Evolutionary conservation across 2,329 filamentous ascomycete species (phyloP).

Genomic region (Colletotrichum lindemuthianum): DNA sequence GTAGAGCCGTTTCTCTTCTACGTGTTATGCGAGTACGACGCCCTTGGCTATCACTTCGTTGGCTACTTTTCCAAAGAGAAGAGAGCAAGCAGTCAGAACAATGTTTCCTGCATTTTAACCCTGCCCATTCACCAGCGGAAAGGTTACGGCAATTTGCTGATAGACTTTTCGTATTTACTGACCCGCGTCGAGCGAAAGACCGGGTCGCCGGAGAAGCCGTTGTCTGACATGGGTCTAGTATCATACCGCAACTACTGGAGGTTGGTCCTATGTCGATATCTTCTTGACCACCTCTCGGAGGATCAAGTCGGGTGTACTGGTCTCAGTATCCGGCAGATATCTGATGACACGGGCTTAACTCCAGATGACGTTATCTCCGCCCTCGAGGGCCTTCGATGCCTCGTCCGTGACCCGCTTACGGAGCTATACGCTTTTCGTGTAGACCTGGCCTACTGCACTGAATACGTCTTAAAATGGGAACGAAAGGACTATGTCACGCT

Average conservation of each 20-base stretch:
- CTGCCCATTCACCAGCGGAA: constrained; percentile 96
- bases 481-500: constrained; percentile 88
- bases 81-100: constrained; percentile 91
- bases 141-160: constrained; percentile 94
- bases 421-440: constrained; percentile 90
- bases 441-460: constrained; percentile 84
- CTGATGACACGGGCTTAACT: constrained; percentile 92
- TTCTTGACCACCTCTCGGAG: constrained; percentile 66
- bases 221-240: constrained; percentile 97
- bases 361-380: constrained; percentile 96
- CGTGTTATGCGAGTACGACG: constrained; percentile 93
- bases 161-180: constrained; percentile 97
- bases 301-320: constrained; percentile 49
- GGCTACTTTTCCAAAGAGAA: constrained; percentile 99
- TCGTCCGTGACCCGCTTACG: constrained; percentile 89
- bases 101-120: constrained; percentile 96
- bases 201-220: constrained; percentile 94
- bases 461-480: constrained; percentile 91
- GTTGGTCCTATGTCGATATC: constrained; percentile 84
- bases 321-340: constrained; percentile 74
- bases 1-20: constrained; percentile 98
- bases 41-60: constrained; percentile 93
- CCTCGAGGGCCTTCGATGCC: constrained; percentile 86
- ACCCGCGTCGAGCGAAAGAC: constrained; percentile 94
- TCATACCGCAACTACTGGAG: constrained; percentile 99